These are phyloP conservation scores for Calendula officinalis DNA, from an alignment of 129 eudicot genomes.

Conservation along the genomic window DNA sequence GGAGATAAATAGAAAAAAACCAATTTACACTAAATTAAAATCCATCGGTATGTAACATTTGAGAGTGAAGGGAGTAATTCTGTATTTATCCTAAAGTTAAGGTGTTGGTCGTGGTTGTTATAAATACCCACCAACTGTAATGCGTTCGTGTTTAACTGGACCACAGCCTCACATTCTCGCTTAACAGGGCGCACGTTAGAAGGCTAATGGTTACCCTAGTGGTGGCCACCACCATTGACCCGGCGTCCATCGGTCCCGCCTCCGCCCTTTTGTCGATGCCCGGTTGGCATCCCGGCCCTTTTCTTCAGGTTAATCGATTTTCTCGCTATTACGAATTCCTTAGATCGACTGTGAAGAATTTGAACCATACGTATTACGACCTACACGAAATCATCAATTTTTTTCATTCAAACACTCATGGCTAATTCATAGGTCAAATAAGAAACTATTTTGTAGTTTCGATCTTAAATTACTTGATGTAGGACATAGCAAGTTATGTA, in stretches of 20 bases:
- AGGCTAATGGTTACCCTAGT: constrained; percentile 58
- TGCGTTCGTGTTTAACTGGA: constrained; percentile 18
- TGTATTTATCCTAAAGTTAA: too few relatives aligned
- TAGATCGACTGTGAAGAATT: neutral
- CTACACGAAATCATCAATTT: neutral
- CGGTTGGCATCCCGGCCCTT: constrained; percentile 72
- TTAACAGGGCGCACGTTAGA: constrained; percentile 18
- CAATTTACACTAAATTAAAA: too few relatives aligned
- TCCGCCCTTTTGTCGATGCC: constrained; percentile 79
- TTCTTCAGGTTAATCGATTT: constrained; percentile 42
- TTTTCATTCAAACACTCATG: too few relatives aligned
- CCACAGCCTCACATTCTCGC: constrained; percentile 18
- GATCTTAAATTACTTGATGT: constrained; percentile 17
- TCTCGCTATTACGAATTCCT: too few relatives aligned
- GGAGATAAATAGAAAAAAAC: too few relatives aligned
- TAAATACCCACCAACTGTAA: neutral
- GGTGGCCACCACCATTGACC: constrained; percentile 70
- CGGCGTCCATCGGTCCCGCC: constrained; percentile 78
- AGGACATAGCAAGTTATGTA: constrained; percentile 69
- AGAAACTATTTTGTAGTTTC: neutral
- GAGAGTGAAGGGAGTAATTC: too few relatives aligned
- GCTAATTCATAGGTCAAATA: too few relatives aligned
- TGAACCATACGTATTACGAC: neutral
- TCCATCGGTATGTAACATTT: too few relatives aligned
- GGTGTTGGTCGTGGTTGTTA: too few relatives aligned